Base-by-base conservation (phyloP, 2,329 filamentous ascomycete genomes). In the Fusarium scirpi region DNA sequence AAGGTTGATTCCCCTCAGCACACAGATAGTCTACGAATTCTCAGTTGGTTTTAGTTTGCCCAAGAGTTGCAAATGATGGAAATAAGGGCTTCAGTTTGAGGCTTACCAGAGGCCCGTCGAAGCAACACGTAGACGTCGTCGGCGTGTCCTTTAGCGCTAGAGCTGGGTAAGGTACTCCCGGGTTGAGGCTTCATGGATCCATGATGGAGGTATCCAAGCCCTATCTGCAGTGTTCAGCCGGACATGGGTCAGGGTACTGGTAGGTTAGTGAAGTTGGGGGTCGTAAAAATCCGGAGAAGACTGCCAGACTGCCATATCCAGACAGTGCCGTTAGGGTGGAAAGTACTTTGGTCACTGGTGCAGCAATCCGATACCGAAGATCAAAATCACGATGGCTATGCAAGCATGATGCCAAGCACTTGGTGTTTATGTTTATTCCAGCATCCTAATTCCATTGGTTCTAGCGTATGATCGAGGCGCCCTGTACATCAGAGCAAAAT, bases 231-330 rank as follows among this genome's bases (percentile, higher is more conserved):
- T 38, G 34, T 46, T 65, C 62, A 66, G 63, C 63, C 43, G 43
- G 62, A 61, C 63, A 59, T 48, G 63, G 63, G 40, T 61, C 30
- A 60, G 10, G 13, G 29, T 38, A 47, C 34, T 30, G 29, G 11
- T 6, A 30, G 18, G 34, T 38, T 38, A 34, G 32, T 41, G 32
- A 52, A 38, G 30, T 51, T 53, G 53, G 58, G 62, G 62, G 45
- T 58, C 52, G 25, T 71, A 45, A 51, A 57, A 71, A 65, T 40
- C 68, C 57, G 63, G 67, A 70, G 67, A 64, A 68, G 53, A 41
- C 48, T 47, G 38, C 51, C 20, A 44, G 51, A 45, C 38, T 58
- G 29, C 38, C n/a, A 49, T 49, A 52, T 27, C 38, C 12, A 38
- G 41, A 68, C 43, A 30, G 16, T 38, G 10, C 8, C 25, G 13